Evolutionary conservation across 768 basidiomycete genomes (phyloP).

Genomic region (Boletales sp.): DNA sequence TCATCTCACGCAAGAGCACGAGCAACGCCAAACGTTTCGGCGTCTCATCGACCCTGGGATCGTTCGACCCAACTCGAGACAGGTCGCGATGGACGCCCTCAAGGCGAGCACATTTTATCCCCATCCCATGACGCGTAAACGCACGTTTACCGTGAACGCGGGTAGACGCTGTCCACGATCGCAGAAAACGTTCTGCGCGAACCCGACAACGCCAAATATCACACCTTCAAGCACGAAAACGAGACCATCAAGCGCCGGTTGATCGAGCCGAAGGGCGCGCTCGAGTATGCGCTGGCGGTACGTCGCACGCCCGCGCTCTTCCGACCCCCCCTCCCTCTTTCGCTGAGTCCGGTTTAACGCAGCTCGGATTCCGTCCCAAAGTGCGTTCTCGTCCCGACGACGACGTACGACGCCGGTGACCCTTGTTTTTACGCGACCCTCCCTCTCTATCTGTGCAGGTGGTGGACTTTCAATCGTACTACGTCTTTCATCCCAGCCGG

Average conservation of each 20-base stretch:
- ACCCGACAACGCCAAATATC: conserved; percentile 69
- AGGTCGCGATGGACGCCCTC: conserved; percentile 56
- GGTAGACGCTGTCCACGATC: conserved; percentile 56
- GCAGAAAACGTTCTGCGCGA: conserved; percentile 73
- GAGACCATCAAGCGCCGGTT: conserved; percentile 58
- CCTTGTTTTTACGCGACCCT: no score
- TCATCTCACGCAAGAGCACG: conserved; percentile 46
- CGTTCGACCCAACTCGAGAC: conserved; percentile 61
- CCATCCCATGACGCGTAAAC: not conserved
- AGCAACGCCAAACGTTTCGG: conserved; percentile 67
- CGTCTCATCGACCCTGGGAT: conserved; percentile 80
- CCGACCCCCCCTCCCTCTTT: no score
- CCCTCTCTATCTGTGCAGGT: conserved; percentile 40
- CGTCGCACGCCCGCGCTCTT: no score
- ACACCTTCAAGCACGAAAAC: conserved; percentile 76
- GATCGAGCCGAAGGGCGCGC: conserved; percentile 63
- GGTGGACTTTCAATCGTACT: conserved; percentile 68
- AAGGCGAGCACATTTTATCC: conserved; percentile 41
- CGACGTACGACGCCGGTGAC: no score
- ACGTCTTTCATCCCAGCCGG: conserved; percentile 53
- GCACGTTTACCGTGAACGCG: not conserved
- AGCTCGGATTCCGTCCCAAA: conserved; percentile 76
- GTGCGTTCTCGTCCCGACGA: conserved; percentile 31
- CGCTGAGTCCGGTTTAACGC: no score
- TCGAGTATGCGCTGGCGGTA: conserved; percentile 80